phyloP scores from a whole-genome alignment of 768 basidiomycete species.

The Xerocomus brunneocitrinus region DNA sequence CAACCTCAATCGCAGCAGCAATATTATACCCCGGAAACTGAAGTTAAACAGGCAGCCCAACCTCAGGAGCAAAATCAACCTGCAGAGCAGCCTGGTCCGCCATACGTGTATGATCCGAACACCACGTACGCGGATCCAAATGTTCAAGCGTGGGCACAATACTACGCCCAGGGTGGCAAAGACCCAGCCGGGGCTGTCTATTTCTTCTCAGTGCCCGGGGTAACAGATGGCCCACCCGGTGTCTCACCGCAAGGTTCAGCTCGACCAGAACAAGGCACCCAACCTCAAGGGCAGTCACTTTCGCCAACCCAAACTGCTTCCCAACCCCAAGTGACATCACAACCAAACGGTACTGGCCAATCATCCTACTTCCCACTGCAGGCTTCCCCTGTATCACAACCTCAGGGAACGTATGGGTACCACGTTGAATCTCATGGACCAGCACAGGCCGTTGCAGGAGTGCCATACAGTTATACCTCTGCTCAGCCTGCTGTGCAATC shows the following conservation, averaged over 20 bases:
- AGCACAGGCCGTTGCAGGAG: constrained; percentile 5
- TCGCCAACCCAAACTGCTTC: constrained; percentile 14
- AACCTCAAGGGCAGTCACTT: constrained; percentile 11
- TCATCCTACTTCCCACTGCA: constrained; percentile 10
- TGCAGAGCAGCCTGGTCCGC: constrained; percentile 36
- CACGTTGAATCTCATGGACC: constrained; percentile 10
- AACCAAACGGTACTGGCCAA: constrained; percentile 8
- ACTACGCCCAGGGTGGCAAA: constrained; percentile 75
- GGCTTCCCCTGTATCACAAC: constrained; percentile 6
- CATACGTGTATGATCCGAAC: constrained; percentile 58
- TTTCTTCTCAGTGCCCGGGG: constrained; percentile 73
- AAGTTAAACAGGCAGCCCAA: constrained; percentile 7
- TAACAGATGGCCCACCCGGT: constrained; percentile 43
- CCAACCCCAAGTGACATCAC: constrained; percentile 17
- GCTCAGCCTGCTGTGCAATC: constrained; percentile 14
- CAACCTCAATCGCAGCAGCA: constrained; percentile 30
- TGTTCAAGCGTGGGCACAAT: constrained; percentile 83
- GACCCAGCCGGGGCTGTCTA: constrained; percentile 76
- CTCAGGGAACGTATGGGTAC: constrained; percentile 22
- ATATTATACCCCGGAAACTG: constrained; percentile 9
- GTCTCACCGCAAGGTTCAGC: constrained; percentile 3
- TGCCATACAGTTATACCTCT: constrained; percentile 17
- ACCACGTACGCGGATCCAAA: constrained; percentile 72
- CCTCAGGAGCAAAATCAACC: constrained; percentile 14
- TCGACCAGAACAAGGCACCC: constrained; percentile 9